Evolutionary conservation across 805 yeast species (phyloP), one percentile per base, ranked within the genome.

Genomic region (Deakozyma indianensis): DNA sequence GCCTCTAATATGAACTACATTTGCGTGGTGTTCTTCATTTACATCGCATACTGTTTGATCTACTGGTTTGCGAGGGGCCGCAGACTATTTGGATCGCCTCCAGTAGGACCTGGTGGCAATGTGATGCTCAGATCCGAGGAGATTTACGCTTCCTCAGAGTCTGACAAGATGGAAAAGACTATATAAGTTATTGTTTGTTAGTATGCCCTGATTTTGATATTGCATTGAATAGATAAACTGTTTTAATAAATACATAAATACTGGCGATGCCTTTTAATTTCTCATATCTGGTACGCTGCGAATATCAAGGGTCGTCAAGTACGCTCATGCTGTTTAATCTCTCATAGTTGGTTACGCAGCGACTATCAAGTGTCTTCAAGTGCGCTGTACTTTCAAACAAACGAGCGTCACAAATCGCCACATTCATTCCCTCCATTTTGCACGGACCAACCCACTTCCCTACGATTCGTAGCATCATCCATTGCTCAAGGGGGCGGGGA

Each of bases 1-100:
- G 70, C 68, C 28, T 72, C 74, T 35, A 69, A 70, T 50, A 81
- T 81, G 87, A 81, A 81, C 58, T 81, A 81, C 52, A 77, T 78
- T 15, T 5, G 82, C 75, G 18, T 64, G 72, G 40, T 48, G 73
- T 62, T 20, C 76, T 76, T 7, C 70, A 65, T 54, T 54, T 67
- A 3, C 11, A 63, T 0, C 75, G 70, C 54, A 58, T 73, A 50
- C 9, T 50, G 47, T 5, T 14, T 35, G 3, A n/a, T 46, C 2
- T 50, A 50, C 3, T 51, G 54, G 54, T 35, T 46, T 24, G 27
- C 45, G 4, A 53, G 54, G 2, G 54, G 49, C 14, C 41, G 43
- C 21, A 42, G 24, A 14, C n/a, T 14, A 20, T 32, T 32, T 32
- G 38, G 38, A 7, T 14, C 18, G 7, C 38, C 38, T 5, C 38